phyloP scores from a whole-genome alignment of 805 yeast genomes.

The Starmerella cellae region DNA sequence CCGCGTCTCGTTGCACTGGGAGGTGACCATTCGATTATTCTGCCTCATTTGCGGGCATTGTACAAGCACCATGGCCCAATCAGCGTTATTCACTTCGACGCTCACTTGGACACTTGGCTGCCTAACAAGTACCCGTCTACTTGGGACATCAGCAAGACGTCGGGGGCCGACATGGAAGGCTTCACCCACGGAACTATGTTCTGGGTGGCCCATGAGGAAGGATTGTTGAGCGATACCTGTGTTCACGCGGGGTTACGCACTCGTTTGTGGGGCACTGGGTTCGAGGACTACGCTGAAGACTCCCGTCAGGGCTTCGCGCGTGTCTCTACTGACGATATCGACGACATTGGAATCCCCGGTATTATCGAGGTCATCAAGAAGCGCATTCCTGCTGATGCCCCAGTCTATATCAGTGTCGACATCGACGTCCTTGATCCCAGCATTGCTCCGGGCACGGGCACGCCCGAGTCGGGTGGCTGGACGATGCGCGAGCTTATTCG shows the following conservation, averaged over 20 bases:
- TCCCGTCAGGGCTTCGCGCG: constrained; percentile 54
- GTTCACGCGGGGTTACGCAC: constrained; percentile 71
- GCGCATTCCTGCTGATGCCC: constrained; percentile 44
- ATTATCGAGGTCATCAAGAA: constrained; percentile 42
- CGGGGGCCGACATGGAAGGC: constrained; percentile 37
- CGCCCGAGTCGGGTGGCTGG: constrained; percentile 67
- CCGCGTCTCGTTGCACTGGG: constrained; percentile 64
- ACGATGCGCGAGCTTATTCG: constrained; percentile 50
- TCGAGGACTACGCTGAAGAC: constrained; percentile 55
- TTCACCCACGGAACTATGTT: constrained; percentile 79
- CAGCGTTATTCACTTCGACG: constrained; percentile 70
- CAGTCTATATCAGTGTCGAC: constrained; percentile 69
- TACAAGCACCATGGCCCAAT: constrained; percentile 49
- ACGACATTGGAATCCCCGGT: constrained; percentile 49
- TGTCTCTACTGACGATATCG: constrained; percentile 59
- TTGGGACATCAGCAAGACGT: constrained; percentile 34
- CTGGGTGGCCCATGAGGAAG: constrained; percentile 67
- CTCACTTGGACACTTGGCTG: constrained; percentile 77
- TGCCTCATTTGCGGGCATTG: constrained; percentile 60
- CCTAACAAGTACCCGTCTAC: constrained; percentile 70
- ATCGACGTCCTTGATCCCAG: constrained; percentile 62
- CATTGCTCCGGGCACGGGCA: constrained; percentile 66
- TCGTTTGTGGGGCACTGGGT: constrained; percentile 47
- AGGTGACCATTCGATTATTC: constrained; percentile 68
- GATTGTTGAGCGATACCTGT: constrained; percentile 43